Conservation (phyloP, 371 early-diverging fungal species). For the Rhizopus delemar region DNA sequence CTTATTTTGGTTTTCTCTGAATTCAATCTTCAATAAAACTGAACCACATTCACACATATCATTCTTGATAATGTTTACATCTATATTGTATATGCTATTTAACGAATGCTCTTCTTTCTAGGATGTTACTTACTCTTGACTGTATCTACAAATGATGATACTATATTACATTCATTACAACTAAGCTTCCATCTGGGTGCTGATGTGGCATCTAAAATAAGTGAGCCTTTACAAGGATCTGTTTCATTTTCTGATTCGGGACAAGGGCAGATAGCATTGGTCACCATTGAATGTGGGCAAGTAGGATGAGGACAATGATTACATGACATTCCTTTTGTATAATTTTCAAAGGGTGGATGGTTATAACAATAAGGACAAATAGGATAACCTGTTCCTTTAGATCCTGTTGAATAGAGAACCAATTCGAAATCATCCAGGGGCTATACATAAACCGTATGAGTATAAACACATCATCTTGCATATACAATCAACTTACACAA, state of each 20-base stretch:
- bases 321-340: conserved; percentile 51
- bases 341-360: conserved; percentile 55
- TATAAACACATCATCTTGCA: background rate
- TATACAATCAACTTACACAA: conserved; percentile 36
- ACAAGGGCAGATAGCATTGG: conserved; percentile 50
- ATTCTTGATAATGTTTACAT: conserved; percentile 30
- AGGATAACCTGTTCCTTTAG: conserved; percentile 55
- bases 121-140: conserved; percentile 34
- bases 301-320: conserved; percentile 57
- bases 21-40: conserved; percentile 42
- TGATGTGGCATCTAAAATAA: conserved; percentile 56
- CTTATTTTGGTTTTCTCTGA: conserved; percentile 50
- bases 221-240: conserved; percentile 43
- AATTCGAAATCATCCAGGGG: conserved; percentile 58
- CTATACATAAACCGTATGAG: conserved; percentile 7
- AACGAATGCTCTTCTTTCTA: background rate
- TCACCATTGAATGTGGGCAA: conserved; percentile 52
- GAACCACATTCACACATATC: conserved; percentile 50
- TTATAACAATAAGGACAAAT: conserved; percentile 60
- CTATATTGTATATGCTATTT: conserved; percentile 17
- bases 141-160: conserved; percentile 47
- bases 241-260: conserved; percentile 40
- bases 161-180: conserved; percentile 55
- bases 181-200: conserved; percentile 58
- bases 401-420: conserved; percentile 54